Conservation (phyloP, 148 eudicot genomes). For the Persicaria tinctoria region DNA sequence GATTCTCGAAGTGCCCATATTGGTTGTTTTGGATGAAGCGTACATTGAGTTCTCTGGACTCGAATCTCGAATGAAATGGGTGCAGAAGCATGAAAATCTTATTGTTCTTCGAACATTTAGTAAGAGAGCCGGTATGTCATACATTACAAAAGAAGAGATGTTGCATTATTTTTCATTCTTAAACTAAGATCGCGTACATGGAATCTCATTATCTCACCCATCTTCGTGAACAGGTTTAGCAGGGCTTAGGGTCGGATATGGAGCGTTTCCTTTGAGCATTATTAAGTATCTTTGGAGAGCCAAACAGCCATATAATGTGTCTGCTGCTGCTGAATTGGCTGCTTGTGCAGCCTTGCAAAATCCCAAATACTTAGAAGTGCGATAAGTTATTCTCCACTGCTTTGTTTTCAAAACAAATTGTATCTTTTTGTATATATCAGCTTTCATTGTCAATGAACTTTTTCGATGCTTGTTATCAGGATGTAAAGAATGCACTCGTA, state of each 20-base stretch:
- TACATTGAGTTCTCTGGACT: slow-evolving; percentile 83
- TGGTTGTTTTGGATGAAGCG: slow-evolving; percentile 94
- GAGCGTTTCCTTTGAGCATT: slow-evolving; percentile 89
- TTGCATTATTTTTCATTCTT: background rate
- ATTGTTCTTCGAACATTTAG: slow-evolving; percentile 95
- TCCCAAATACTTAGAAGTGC: slow-evolving; percentile 74
- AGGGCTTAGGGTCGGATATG: slow-evolving; percentile 89
- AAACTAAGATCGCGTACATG: too few relatives aligned
- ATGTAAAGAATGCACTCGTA: slow-evolving; percentile 79
- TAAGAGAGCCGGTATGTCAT: slow-evolving; percentile 78
- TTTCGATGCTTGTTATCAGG: slow-evolving; percentile 33
- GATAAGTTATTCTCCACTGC: background rate
- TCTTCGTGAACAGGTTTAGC: slow-evolving; percentile 56
- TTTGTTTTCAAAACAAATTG: background rate
- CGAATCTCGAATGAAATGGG: slow-evolving; percentile 90
- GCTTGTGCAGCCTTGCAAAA: slow-evolving; percentile 92
- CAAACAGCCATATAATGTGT: slow-evolving; percentile 92
- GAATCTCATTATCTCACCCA: background rate
- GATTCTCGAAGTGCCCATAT: slow-evolving; percentile 69
- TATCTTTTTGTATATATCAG: background rate
- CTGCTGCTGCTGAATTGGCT: slow-evolving; percentile 96
- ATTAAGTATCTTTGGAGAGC: slow-evolving; percentile 93
- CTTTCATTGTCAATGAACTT: background rate
- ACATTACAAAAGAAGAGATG: background rate
- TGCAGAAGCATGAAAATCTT: slow-evolving; percentile 81